phyloP scores from a whole-genome alignment of 495 filamentous ascomycete species.

The Lophiotrema nucula region DNA sequence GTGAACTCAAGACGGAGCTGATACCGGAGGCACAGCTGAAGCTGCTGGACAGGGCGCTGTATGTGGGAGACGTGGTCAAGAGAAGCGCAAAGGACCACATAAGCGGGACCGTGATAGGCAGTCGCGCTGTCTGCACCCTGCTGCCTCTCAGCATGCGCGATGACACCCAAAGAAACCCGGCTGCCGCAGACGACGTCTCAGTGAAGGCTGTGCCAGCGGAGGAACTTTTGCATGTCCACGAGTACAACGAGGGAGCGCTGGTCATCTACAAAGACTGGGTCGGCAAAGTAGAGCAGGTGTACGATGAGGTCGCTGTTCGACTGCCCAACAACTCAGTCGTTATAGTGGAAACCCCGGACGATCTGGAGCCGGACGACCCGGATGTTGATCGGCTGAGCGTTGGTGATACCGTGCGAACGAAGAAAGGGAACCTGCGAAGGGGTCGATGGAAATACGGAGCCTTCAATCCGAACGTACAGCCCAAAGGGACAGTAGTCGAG shows the following conservation, averaged over 20 bases:
- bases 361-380: slow-evolving; percentile 29
- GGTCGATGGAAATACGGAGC: slow-evolving; percentile 52
- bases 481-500: slow-evolving; percentile 52
- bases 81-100: slow-evolving; percentile 37
- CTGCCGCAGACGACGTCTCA: slow-evolving; percentile 7
- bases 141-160: slow-evolving; percentile 14
- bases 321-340: slow-evolving; percentile 43
- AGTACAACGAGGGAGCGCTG: slow-evolving; percentile 37
- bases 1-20: slow-evolving; percentile 28
- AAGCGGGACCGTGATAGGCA: slow-evolving; percentile 45
- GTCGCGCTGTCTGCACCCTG: slow-evolving; percentile 33
- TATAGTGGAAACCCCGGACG: slow-evolving; percentile 37
- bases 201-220: slow-evolving; percentile 31
- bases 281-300: slow-evolving; percentile 36
- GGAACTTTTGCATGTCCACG: slow-evolving; percentile 36
- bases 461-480: slow-evolving; percentile 46
- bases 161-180: not conserved
- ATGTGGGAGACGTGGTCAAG: slow-evolving; percentile 46
- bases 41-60: slow-evolving; percentile 40
- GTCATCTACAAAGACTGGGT: slow-evolving; percentile 44
- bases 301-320: slow-evolving; percentile 35
- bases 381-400: slow-evolving; percentile 29
- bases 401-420: slow-evolving; percentile 52
- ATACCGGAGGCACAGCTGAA: slow-evolving; percentile 35
- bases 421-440: slow-evolving; percentile 50